Percentiles rank a stretch among this genome's conserved stretches.
These are phyloP conservation scores for Phytophthora chlamydospora DNA, from an alignment of 352 stramenopile species.

Conservation along the genomic window DNA sequence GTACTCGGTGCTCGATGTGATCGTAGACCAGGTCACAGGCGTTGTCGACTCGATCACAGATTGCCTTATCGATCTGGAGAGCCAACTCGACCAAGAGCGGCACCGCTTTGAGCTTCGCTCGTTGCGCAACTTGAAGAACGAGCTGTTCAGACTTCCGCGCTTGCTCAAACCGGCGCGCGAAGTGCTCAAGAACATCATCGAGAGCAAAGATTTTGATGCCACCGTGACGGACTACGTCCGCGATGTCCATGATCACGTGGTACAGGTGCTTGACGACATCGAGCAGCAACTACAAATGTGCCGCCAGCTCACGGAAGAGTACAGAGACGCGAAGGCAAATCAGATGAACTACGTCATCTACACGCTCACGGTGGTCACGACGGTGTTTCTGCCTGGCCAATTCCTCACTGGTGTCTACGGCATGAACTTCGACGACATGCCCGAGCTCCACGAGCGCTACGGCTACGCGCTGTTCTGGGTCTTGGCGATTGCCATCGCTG, in stretches of 20 bases:
- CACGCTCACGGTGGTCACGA: constrained; percentile 91
- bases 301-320: constrained; percentile 78
- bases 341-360: constrained; percentile 93
- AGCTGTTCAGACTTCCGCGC: constrained; percentile 76
- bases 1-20: constrained; percentile 88
- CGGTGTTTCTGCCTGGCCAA: constrained; percentile 85
- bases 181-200: constrained; percentile 85
- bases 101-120: constrained; percentile 79
- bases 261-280: constrained; percentile 83
- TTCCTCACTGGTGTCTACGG: constrained; percentile 91
- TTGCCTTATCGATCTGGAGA: constrained; percentile 78
- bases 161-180: constrained; percentile 83
- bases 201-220: constrained; percentile 83
- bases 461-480: constrained; percentile 88
- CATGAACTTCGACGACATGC: constrained; percentile 93
- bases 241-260: constrained; percentile 86
- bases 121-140: constrained; percentile 77
- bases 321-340: constrained; percentile 81
- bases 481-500: constrained; percentile 70
- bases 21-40: constrained; percentile 83
- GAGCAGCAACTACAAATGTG: constrained; percentile 86
- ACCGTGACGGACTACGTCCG: constrained; percentile 82
- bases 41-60: constrained; percentile 82
- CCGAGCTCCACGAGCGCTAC: constrained; percentile 81
- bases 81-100: constrained; percentile 66